Evolutionary conservation across 805 yeast genomes (phyloP).

Genomic region (Metschnikowia arizonensis): DNA sequence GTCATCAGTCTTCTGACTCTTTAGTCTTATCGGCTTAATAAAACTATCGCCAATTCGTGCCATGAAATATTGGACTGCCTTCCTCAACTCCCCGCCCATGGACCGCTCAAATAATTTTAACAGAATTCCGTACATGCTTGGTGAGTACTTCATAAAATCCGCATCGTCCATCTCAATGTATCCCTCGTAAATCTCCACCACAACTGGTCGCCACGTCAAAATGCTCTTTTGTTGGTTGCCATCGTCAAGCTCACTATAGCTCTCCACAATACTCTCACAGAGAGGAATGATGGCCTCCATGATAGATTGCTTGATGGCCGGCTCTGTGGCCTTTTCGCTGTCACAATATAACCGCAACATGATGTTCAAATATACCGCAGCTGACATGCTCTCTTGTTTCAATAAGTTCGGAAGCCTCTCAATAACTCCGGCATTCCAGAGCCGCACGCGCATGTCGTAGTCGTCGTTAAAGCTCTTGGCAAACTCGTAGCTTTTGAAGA

Average conservation of each 20-base stretch:
- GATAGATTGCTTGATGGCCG: slow-evolving; percentile 46
- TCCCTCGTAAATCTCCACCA: slow-evolving; percentile 81
- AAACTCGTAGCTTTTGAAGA: slow-evolving; percentile 72
- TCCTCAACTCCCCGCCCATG: slow-evolving; percentile 57
- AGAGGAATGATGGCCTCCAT: slow-evolving; percentile 56
- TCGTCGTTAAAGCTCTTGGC: slow-evolving; percentile 86
- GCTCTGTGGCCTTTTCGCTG: slow-evolving; percentile 44
- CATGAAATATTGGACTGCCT: slow-evolving; percentile 57
- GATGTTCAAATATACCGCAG: slow-evolving; percentile 79
- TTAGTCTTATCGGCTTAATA: slow-evolving; percentile 14
- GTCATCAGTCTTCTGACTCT: no score
- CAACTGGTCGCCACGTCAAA: slow-evolving; percentile 87
- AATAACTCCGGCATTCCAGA: slow-evolving; percentile 90
- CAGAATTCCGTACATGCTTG: slow-evolving; percentile 57
- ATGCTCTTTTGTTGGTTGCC: slow-evolving; percentile 76
- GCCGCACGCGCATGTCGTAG: slow-evolving; percentile 77
- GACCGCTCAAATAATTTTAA: slow-evolving; percentile 57
- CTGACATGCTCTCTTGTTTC: slow-evolving; percentile 86
- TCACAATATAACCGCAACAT: slow-evolving; percentile 78
- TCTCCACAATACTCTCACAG: slow-evolving; percentile 64
- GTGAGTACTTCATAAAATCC: slow-evolving; percentile 60
- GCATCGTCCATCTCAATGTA: slow-evolving; percentile 69
- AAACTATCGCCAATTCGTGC: slow-evolving; percentile 46
- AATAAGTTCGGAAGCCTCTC: slow-evolving; percentile 87
- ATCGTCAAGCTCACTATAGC: slow-evolving; percentile 71